Evolutionary conservation across 192 early-diverging fungal species (phyloP).

Genomic region (Backusella mclennaniae): DNA sequence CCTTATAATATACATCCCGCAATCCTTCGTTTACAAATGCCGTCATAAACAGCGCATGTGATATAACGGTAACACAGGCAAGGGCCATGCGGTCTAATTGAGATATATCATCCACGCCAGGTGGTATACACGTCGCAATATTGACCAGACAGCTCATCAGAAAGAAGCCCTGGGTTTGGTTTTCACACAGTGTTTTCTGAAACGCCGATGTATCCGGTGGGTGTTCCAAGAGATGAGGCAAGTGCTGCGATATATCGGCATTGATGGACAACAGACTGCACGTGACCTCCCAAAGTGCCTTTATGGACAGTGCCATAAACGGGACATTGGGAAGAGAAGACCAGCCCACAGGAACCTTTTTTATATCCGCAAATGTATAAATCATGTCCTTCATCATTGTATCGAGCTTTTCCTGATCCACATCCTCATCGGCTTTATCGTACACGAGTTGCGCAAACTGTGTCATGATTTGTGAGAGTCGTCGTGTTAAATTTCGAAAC

Average conservation of each 20-base stretch:
- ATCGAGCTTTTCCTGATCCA: slow-evolving; percentile 14
- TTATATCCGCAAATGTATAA: slow-evolving; percentile 8
- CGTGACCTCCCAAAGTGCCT: slow-evolving; percentile 23
- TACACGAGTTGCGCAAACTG: slow-evolving; percentile 32
- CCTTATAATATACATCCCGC: slow-evolving; percentile 40
- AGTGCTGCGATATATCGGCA: neutral
- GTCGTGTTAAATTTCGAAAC: slow-evolving; percentile 23
- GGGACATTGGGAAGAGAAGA: slow-evolving; percentile 30
- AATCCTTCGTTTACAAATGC: slow-evolving; percentile 41
- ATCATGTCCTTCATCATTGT: neutral
- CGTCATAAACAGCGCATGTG: slow-evolving; percentile 37
- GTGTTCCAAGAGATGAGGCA: neutral
- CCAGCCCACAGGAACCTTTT: slow-evolving; percentile 1
- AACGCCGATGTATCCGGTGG: slow-evolving; percentile 8
- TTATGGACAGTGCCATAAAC: slow-evolving; percentile 22
- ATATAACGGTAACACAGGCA: slow-evolving; percentile 29
- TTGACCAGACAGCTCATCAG: slow-evolving; percentile 40
- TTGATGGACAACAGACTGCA: slow-evolving; percentile 1
- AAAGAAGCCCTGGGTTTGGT: slow-evolving; percentile 45
- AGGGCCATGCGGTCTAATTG: neutral
- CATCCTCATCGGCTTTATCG: slow-evolving; percentile 5
- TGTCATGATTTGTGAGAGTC: slow-evolving; percentile 38
- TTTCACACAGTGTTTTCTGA: neutral
- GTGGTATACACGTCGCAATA: slow-evolving; percentile 34
- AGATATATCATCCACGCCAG: slow-evolving; percentile 10